Percentiles rank a stretch among this genome's conserved stretches.
These are phyloP conservation scores for Nidularia pulvinata DNA, from an alignment of 768 basidiomycete genomes.

Conservation along the genomic window DNA sequence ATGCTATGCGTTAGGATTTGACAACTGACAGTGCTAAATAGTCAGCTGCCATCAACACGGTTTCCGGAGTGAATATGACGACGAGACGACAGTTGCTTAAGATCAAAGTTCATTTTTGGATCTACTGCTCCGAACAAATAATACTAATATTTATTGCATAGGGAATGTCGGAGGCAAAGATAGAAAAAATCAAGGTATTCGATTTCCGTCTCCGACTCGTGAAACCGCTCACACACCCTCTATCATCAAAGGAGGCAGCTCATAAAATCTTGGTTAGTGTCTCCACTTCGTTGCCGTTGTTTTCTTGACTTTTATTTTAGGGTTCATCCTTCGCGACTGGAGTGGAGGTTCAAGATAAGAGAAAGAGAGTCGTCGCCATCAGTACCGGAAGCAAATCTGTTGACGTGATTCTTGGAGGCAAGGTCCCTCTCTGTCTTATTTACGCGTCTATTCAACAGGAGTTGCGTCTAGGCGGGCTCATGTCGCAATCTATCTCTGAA, in stretches of 20 bases:
- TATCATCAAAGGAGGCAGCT: slow-evolving; percentile 73
- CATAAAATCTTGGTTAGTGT: slow-evolving; percentile 79
- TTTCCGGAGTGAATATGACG: slow-evolving; percentile 90
- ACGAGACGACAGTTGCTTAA: slow-evolving; percentile 89
- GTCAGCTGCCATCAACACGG: slow-evolving; percentile 81
- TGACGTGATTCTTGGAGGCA: slow-evolving; percentile 87
- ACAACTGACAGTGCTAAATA: too few relatives aligned
- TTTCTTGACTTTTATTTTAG: too few relatives aligned
- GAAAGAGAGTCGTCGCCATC: slow-evolving; percentile 77
- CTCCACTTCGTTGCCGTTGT: too few relatives aligned
- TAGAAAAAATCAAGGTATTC: slow-evolving; percentile 92
- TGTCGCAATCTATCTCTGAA: slow-evolving; percentile 95
- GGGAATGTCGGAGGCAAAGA: slow-evolving; percentile 97
- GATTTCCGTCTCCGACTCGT: too few relatives aligned
- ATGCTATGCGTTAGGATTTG: too few relatives aligned
- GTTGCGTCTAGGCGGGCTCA: slow-evolving; percentile 67
- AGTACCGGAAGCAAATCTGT: slow-evolving; percentile 95
- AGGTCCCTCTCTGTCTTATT: slow-evolving; percentile 7
- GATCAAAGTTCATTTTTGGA: slow-evolving; percentile 89
- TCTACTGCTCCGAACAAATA: too few relatives aligned
- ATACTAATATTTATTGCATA: too few relatives aligned
- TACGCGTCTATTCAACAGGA: not conserved
- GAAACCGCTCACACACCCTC: not conserved
- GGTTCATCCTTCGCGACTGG: slow-evolving; percentile 93
- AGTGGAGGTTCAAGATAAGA: slow-evolving; percentile 85